Evolutionary conservation across 1,284 basidiomycete genomes (phyloP).

Genomic region (Agaricales sp.): DNA sequence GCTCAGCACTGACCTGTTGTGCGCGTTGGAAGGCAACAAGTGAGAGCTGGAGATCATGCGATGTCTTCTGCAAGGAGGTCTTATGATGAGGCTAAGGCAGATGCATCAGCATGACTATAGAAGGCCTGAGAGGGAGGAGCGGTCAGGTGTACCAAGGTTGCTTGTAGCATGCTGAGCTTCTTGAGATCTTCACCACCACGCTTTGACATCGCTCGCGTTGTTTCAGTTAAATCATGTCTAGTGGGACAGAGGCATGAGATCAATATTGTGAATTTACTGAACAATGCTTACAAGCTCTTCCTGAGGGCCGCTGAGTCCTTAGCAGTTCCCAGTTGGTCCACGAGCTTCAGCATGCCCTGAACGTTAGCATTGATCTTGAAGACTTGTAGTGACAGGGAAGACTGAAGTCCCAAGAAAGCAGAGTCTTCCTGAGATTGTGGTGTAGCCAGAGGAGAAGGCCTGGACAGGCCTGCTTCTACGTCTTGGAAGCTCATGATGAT

Average conservation of each 20-base stretch:
- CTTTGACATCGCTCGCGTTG: conserved; percentile 91
- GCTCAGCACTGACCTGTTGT: conserved; percentile 83
- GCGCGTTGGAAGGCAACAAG: conserved; percentile 87
- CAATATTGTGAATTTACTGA: neutral
- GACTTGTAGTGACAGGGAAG: conserved; percentile 85
- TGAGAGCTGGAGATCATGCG: conserved; percentile 86
- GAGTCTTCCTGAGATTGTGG: conserved; percentile 58
- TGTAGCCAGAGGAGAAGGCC: conserved; percentile 24
- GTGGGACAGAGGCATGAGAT: conserved; percentile 1
- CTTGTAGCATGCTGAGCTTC: conserved; percentile 65
- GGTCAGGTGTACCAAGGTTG: conserved; percentile 39
- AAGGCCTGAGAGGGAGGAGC: conserved; percentile 2
- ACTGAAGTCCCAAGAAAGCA: conserved; percentile 71
- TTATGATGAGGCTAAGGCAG: conserved; percentile 56
- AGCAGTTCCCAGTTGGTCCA: conserved; percentile 81
- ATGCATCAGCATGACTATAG: conserved; percentile 1
- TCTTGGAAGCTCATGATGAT: conserved; percentile 68
- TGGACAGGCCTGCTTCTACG: conserved; percentile 54
- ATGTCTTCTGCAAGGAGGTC: conserved; percentile 79
- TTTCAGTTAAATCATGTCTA: conserved; percentile 85
- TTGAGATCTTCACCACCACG: conserved; percentile 89
- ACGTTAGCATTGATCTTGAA: conserved; percentile 99
- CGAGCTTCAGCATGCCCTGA: conserved; percentile 85
- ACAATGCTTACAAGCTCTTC: conserved; percentile 60
- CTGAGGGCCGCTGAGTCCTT: conserved; percentile 70